These are phyloP conservation scores for Colletotrichum somersetense DNA, from an alignment of 2,329 filamentous ascomycete species.

Conservation along the genomic window DNA sequence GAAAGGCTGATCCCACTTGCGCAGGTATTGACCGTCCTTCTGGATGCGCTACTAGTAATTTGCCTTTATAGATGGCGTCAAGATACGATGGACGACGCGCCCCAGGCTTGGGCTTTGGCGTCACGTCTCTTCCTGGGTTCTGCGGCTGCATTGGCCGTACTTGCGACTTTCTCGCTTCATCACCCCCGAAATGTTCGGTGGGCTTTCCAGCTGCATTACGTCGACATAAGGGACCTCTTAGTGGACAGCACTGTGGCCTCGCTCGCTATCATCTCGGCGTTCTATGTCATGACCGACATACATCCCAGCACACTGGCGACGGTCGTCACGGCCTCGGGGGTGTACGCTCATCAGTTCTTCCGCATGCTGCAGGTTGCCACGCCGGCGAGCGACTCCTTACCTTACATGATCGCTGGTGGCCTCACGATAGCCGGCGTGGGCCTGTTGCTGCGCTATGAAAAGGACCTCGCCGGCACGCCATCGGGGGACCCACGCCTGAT, in stretches of 20 bases:
- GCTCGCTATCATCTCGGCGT: constrained; percentile 45
- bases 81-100: constrained; percentile 44
- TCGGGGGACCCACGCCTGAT: constrained; percentile 20
- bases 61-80: constrained; percentile 47
- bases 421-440: constrained; percentile 38
- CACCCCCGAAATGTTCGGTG: constrained; percentile 47
- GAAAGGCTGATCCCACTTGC: constrained; percentile 49
- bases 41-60: constrained; percentile 50
- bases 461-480: constrained; percentile 19
- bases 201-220: constrained; percentile 48
- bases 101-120: constrained; percentile 44
- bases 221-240: constrained; percentile 48
- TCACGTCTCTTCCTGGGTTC: constrained; percentile 45
- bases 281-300: constrained; percentile 47
- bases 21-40: constrained; percentile 46
- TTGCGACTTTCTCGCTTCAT: constrained; percentile 48
- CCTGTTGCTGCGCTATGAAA: constrained; percentile 40
- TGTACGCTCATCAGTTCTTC: constrained; percentile 45
- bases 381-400: constrained; percentile 20
- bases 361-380: constrained; percentile 21
- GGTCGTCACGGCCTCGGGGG: constrained; percentile 43
- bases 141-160: constrained; percentile 44
- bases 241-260: constrained; percentile 48
- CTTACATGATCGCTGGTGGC: constrained; percentile 21
- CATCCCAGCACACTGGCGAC: constrained; percentile 48